Evolutionary conservation across 2,329 filamentous ascomycete species (phyloP), one percentile per base, ranked within the genome.

Genomic region (Xylaria sp.): DNA sequence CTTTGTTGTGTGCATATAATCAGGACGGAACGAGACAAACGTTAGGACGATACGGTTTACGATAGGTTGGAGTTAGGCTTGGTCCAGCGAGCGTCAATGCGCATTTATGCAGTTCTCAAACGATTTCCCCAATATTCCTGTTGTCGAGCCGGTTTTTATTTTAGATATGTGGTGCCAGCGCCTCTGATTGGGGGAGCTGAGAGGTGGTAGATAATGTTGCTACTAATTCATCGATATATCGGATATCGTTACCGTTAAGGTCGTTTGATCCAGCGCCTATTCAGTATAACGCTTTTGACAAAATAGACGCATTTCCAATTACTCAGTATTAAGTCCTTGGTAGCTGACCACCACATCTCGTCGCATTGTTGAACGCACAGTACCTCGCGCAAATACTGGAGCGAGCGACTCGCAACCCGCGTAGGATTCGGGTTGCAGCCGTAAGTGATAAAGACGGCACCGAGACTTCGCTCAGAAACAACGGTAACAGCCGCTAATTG

Each of bases 361-460:
- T 55, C 51, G 32, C 13, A 13, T n/a, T 23, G 9, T 18, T 23
- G 29, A 12, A 35, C 29, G 18, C 32, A 42, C 13, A 2, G 16
- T 44, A 44, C 51, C 25, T 35, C 12, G 3, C 27, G 37, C 13
- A 16, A 40, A 25, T 54, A 12, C 4, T 27, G 21, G 47, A 48
- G n/a, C 44, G 44, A 53, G 40, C 29, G 27, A 50, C 35, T 12
- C 47, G 29, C 29, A 66, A 48, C 44, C 40, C 32, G 57, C 44
- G 60, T 29, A 62, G 67, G 58, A 69, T 66, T 57, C 25, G 63
- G 63, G 18, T 57, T 55, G 61, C 48, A 61, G 61, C 50, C n/a
- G 44, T 60, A 21, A 29, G 23, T 62, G 13, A 10, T 9, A 10
- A 21, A 25, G 35, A 21, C 66, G 66, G 66, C 63, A 63, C 63